Percentiles rank a stretch among this genome's conserved stretches.
phyloP scores from a whole-genome alignment of 2,329 filamentous ascomycete genomes.

The Fusarium domesticum region DNA sequence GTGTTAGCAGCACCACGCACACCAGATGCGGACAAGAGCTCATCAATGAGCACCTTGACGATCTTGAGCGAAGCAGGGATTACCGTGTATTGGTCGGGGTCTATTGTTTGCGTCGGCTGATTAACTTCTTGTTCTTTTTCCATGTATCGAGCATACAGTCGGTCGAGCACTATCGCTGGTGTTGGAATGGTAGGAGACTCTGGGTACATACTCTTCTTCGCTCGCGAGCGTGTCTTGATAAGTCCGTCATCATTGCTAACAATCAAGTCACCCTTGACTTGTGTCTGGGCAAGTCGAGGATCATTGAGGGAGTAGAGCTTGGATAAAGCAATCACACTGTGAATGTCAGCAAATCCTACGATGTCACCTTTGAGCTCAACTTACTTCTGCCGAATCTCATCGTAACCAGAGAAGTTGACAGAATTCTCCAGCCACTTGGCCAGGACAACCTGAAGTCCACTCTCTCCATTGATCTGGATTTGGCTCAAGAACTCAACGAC shows the following conservation, averaged over 20 bases:
- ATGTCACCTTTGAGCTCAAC: slow-evolving; percentile 29
- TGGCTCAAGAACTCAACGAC: slow-evolving; percentile 89
- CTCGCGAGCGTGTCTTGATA: slow-evolving; percentile 92
- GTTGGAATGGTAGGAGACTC: slow-evolving; percentile 16
- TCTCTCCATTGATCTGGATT: slow-evolving; percentile 75
- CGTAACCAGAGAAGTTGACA: slow-evolving; percentile 94
- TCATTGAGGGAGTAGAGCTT: slow-evolving; percentile 90
- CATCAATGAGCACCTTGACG: slow-evolving; percentile 90
- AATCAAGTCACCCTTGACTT: slow-evolving; percentile 90
- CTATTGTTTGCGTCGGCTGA: slow-evolving; percentile 39
- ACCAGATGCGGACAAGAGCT: slow-evolving; percentile 78
- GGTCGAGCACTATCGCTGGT: slow-evolving; percentile 14
- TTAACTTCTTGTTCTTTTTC: slow-evolving; percentile 28
- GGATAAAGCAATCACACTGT: slow-evolving; percentile 83
- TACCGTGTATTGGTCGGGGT: slow-evolving; percentile 85
- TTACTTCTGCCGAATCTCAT: slow-evolving; percentile 94
- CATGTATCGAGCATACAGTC: slow-evolving; percentile 20
- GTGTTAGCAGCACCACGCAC: slow-evolving; percentile 57
- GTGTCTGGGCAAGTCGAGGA: slow-evolving; percentile 70
- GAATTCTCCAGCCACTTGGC: slow-evolving; percentile 98
- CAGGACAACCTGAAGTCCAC: slow-evolving; percentile 83
- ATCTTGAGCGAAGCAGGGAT: slow-evolving; percentile 91
- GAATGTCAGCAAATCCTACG: slow-evolving; percentile 29
- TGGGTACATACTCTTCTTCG: slow-evolving; percentile 66
- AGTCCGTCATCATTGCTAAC: slow-evolving; percentile 68